These are phyloP conservation scores for Haplographium delicatum DNA, from an alignment of 495 filamentous ascomycete genomes.

Conservation along the genomic window DNA sequence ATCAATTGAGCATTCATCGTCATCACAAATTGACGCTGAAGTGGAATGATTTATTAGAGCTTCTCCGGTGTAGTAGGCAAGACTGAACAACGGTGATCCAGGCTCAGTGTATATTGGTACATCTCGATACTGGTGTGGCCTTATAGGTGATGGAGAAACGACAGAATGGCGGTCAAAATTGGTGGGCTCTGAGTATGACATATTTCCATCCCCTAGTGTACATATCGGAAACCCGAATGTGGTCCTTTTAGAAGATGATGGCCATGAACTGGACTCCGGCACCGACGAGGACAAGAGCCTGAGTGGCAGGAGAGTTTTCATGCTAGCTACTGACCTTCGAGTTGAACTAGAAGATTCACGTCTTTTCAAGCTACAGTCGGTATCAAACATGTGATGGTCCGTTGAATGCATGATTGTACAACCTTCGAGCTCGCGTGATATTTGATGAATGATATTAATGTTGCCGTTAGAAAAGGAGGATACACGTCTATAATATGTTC, in stretches of 20 bases:
- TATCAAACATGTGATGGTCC: background rate
- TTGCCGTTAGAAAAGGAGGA: background rate
- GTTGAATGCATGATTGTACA: conserved; percentile 3
- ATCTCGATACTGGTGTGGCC: conserved; percentile 18
- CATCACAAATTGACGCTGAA: no score
- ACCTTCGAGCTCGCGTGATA: background rate
- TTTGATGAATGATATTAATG: background rate
- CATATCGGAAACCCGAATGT: background rate
- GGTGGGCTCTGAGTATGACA: no score
- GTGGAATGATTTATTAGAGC: no score
- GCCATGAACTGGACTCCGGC: background rate
- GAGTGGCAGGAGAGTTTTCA: conserved; percentile 23
- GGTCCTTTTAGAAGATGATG: background rate
- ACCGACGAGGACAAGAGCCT: conserved; percentile 12
- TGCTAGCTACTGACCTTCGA: conserved; percentile 19
- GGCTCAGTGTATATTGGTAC: conserved; percentile 20
- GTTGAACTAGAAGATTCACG: background rate
- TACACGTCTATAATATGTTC: background rate
- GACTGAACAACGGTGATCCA: conserved; percentile 10
- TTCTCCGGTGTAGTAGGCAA: conserved; percentile 10
- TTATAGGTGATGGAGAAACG: no score
- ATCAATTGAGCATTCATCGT: no score
- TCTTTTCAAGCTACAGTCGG: background rate
- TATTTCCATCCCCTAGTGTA: background rate
- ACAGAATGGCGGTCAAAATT: no score